Base-by-base conservation (phyloP, 1,284 basidiomycete species). In the Anthracocystis setariae region DNA sequence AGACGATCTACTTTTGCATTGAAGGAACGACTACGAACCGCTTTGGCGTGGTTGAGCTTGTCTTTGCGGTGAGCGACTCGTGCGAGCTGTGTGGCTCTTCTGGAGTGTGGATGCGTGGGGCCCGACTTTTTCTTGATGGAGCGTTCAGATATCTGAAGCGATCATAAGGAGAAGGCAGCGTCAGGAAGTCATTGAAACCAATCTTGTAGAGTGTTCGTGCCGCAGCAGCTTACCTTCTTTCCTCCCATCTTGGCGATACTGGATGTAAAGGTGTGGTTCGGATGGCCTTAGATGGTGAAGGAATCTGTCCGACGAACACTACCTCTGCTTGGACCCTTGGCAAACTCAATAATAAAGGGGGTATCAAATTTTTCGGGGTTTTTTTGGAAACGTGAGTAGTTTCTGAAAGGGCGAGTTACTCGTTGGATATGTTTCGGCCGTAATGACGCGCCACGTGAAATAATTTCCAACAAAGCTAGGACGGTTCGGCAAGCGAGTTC, bases 51-150 rank as follows among this genome's bases (percentile, higher is more conserved):
- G 15, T 50, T 53, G 29, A 81, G 71, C 43, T 79, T 77, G 38
- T 68, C 48, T 43, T 73, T 65, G 23, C 80, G 73, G 18, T 63
- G 72, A 5, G 70, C 61, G 8, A 80, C 73, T 23, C 81, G 54
- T 3, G 74, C 67, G 8, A 78, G 55, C 58, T 82, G 81, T 4
- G 71, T 70, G 3, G 81, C 81, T 20, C 78, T 58, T 12, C 81
- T 66, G 8, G 80, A 82, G 51, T 77, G 56, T 0, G 81, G 80
- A 37, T 82, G 81, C 33, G 78, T 78, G 0, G 81, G 74, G 13
- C 64, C 73, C 53, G 72, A 74, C 71, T 81, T 77, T 52, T 76
- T 71, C 65, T 75, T 76, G 54, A 82, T 66, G 24, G 77, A 73
- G 32, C 76, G 78, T 25, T 78, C 75, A 18, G 80, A 78, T 58